Evolutionary conservation across 345 rosid species (phyloP), one percentile per base, ranked within the genome.

Genomic region (Aquilaria sinensis): DNA sequence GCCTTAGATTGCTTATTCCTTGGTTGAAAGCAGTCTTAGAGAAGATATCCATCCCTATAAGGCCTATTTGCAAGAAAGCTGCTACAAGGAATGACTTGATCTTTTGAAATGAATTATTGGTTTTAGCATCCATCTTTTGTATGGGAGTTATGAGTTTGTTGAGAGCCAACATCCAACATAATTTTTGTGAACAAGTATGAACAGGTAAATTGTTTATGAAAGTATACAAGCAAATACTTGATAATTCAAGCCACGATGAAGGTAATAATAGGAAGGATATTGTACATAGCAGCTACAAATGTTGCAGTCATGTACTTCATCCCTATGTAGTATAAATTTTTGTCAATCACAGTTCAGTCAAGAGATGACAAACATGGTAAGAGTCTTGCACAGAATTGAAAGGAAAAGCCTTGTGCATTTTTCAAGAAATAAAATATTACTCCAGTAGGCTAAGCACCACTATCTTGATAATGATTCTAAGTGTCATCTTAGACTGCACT

Each of bases 291-390:
- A 0, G 90, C 78, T 53, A 96, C 88, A 62, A 88, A 88, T 14
- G 99, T 93, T 7, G 90, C 99, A 0, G 96, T 90, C 0, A 96
- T 88, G 57, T 81, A 72, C 77, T 86, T 93, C 92, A 93, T 85
- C 56, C 97, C 96, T 30, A 81, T 12, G 23, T 65, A 83, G 57
- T 86, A 93, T 55, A 88, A 59, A 72, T 93, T 93, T 45, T 90
- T 97, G 70, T 86, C 91, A 5, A 93, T 90, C 9, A 90, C 97
- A 29, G 87, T 87, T 83, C 99, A 90, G 67, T 29, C 37, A 41
- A 51, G 6, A 23, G 4, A 45, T 5, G 14, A 0, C 0, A 46
- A 60, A 43, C 4, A 15, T 31, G 10, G 11, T 51, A 6, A 45
- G 7, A 10, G 6, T 50, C 9, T 52, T 4, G 1, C 41, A 3